A percentile compares a stretch with the other conserved stretches of the same genome.
These are phyloP conservation scores for Retiboletus fuscus DNA, from an alignment of 1,284 basidiomycete species.

Conservation along the genomic window DNA sequence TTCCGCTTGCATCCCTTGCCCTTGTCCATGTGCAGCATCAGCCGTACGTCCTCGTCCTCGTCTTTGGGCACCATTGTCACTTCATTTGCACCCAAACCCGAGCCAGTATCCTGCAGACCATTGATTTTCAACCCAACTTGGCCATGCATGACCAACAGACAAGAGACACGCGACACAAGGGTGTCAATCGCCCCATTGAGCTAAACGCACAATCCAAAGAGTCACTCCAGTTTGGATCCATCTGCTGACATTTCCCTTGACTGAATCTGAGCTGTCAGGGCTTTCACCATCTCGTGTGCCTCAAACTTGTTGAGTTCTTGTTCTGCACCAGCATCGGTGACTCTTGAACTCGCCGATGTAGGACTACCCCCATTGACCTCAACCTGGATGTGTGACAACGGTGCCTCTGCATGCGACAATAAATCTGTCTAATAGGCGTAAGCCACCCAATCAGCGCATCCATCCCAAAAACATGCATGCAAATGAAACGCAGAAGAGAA, in stretches of 20 bases:
- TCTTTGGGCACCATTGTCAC: conserved; percentile 28
- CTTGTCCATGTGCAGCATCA: conserved; percentile 77
- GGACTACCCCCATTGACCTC: conserved; percentile 57
- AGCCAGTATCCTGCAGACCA: conserved; percentile 6
- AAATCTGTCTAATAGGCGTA: too few relatives aligned
- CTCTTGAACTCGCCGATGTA: neutral
- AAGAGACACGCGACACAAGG: conserved; percentile 51
- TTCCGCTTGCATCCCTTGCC: conserved; percentile 77
- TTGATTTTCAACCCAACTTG: conserved; percentile 59
- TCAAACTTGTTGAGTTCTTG: conserved; percentile 58
- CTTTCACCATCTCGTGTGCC: conserved; percentile 65
- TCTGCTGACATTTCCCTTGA: conserved; percentile 66
- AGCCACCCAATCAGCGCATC: too few relatives aligned
- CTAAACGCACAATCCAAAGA: conserved; percentile 79
- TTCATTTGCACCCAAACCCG: neutral
- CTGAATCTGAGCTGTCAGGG: conserved; percentile 64
- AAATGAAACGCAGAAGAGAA: too few relatives aligned
- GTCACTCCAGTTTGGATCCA: conserved; percentile 67
- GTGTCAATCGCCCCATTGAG: conserved; percentile 65
- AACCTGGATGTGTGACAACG: too few relatives aligned
- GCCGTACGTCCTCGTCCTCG: conserved; percentile 54
- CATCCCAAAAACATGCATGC: too few relatives aligned
- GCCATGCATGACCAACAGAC: conserved; percentile 56
- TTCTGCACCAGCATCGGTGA: neutral
- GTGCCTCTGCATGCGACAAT: too few relatives aligned